These are phyloP conservation scores for Toxoplasma gondii DNA, from an alignment of 169 alveolate species.

Conservation along the genomic window DNA sequence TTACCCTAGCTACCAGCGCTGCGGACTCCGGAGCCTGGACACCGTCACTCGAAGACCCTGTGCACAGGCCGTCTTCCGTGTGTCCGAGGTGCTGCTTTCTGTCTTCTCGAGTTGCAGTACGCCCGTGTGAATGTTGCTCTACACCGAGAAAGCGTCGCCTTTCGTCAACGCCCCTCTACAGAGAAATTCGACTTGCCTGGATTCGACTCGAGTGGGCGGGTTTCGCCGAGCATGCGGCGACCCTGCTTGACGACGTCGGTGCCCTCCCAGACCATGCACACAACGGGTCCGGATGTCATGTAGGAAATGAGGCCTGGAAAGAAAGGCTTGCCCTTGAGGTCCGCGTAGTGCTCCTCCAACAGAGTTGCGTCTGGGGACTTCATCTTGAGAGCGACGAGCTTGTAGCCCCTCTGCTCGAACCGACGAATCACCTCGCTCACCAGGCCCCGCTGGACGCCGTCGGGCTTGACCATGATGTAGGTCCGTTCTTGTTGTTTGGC, in stretches of 20 bases:
- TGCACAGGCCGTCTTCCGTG: too few species aligned
- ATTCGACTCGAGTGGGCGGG: slow-evolving; percentile 83
- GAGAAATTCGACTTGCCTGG: slow-evolving; percentile 30
- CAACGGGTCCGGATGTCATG: slow-evolving; percentile 96
- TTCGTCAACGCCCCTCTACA: too few species aligned
- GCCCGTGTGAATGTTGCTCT: too few species aligned
- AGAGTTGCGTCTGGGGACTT: slow-evolving; percentile 85
- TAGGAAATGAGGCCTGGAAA: slow-evolving; percentile 90
- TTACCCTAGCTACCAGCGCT: too few species aligned
- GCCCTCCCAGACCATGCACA: slow-evolving; percentile 98
- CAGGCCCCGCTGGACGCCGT: slow-evolving; percentile 97
- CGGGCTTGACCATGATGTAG: slow-evolving; percentile 98
- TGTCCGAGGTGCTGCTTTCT: too few species aligned
- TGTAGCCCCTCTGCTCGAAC: slow-evolving; percentile 95
- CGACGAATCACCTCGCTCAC: slow-evolving; percentile 94
- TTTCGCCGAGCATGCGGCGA: slow-evolving; percentile 95
- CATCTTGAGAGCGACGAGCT: slow-evolving; percentile 94
- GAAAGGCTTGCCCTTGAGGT: slow-evolving; percentile 93
- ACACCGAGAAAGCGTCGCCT: too few species aligned
- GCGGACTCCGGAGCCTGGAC: too few species aligned
- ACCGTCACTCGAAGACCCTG: too few species aligned
- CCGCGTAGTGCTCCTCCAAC: slow-evolving; percentile 95
- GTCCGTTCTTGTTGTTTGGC: slow-evolving; percentile 70
- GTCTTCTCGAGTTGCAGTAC: too few species aligned
- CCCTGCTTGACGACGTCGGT: slow-evolving; percentile 92